These are phyloP conservation scores for Cryphonectria radicalis DNA, from an alignment of 2,329 filamentous ascomycete genomes.

Conservation along the genomic window DNA sequence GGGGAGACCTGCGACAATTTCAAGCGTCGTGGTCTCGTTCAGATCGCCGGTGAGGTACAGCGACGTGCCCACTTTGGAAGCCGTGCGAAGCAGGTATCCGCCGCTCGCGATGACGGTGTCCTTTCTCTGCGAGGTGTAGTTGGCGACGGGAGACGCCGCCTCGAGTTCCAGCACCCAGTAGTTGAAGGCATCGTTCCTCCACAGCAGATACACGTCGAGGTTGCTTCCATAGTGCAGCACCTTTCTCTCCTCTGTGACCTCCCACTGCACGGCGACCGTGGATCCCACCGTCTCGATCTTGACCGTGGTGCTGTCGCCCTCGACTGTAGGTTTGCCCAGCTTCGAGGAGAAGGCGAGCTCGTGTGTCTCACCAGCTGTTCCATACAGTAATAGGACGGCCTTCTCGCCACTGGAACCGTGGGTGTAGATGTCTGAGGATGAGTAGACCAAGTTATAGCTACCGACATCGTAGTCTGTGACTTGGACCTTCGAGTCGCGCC, in stretches of 20 bases:
- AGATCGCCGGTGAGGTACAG: conserved; percentile 72
- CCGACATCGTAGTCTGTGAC: conserved; percentile 70
- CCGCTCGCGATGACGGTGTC: conserved; percentile 60
- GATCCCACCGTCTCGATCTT: conserved; percentile 30
- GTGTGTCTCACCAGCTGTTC: conserved; percentile 63
- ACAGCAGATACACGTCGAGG: conserved; percentile 51
- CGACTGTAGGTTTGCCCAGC: conserved; percentile 24
- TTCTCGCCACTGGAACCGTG: conserved; percentile 67
- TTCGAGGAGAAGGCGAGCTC: conserved; percentile 57
- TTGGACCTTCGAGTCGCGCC: conserved; percentile 70
- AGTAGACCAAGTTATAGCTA: conserved; percentile 65
- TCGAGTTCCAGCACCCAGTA: conserved; percentile 67
- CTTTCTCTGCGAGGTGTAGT: conserved; percentile 41
- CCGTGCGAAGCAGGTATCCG: conserved; percentile 67
- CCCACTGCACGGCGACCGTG: conserved; percentile 39
- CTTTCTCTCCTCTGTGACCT: conserved; percentile 36
- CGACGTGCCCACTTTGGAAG: conserved; percentile 56
- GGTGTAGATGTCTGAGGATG: conserved; percentile 71
- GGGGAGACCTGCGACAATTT: conserved; percentile 67
- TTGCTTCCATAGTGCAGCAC: conserved; percentile 40
- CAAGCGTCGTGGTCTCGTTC: conserved; percentile 69
- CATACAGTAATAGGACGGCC: conserved; percentile 67
- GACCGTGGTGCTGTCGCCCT: conserved; percentile 35
- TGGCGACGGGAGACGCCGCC: conserved; percentile 22
- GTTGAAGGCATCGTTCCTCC: conserved; percentile 68